A percentile compares a stretch with the other conserved stretches of the same genome.
Conservation (phyloP, 78 protist species). For the Capsaspora owczarzaki region DNA sequence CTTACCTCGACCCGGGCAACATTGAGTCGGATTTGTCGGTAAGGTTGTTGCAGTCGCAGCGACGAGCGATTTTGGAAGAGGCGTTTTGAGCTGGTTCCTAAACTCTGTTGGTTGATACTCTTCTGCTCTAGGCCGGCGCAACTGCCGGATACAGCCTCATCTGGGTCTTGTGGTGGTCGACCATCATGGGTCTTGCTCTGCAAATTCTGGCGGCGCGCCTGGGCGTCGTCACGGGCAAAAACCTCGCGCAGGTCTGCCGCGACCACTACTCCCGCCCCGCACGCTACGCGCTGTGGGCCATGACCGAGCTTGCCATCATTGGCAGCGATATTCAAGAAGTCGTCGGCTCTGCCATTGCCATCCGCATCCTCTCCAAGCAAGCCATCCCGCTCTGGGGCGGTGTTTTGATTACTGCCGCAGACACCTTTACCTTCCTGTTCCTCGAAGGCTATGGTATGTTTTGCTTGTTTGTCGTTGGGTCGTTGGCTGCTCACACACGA, state of each 20-base stretch:
- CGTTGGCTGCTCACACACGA: no score
- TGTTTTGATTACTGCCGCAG: slow-evolving; percentile 51
- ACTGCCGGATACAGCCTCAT: slow-evolving; percentile 54
- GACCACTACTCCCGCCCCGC: slow-evolving; percentile 49
- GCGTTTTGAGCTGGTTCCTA: no score
- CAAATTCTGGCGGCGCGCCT: slow-evolving; percentile 58
- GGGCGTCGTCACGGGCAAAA: slow-evolving; percentile 63
- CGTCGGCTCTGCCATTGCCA: slow-evolving; percentile 64
- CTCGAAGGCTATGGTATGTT: slow-evolving; percentile 39
- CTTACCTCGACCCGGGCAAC: slow-evolving; percentile 75
- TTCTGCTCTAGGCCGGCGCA: slow-evolving; percentile 39
- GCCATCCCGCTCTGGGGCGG: slow-evolving; percentile 67
- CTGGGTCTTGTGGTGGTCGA: slow-evolving; percentile 72
- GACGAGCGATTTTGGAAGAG: no score
- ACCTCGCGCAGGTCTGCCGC: slow-evolving; percentile 58
- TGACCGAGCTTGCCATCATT: slow-evolving; percentile 74
- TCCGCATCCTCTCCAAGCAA: slow-evolving; percentile 37
- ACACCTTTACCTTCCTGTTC: slow-evolving; percentile 60
- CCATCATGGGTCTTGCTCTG: slow-evolving; percentile 53
- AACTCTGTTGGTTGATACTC: no score
- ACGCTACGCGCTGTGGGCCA: slow-evolving; percentile 53
- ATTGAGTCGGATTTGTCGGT: slow-evolving; percentile 54
- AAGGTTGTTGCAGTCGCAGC: no score
- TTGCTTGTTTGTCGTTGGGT: not conserved
- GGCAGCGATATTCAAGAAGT: slow-evolving; percentile 70